phyloP scores from a whole-genome alignment of 768 basidiomycete genomes.

The Sarcomyxa edulis region DNA sequence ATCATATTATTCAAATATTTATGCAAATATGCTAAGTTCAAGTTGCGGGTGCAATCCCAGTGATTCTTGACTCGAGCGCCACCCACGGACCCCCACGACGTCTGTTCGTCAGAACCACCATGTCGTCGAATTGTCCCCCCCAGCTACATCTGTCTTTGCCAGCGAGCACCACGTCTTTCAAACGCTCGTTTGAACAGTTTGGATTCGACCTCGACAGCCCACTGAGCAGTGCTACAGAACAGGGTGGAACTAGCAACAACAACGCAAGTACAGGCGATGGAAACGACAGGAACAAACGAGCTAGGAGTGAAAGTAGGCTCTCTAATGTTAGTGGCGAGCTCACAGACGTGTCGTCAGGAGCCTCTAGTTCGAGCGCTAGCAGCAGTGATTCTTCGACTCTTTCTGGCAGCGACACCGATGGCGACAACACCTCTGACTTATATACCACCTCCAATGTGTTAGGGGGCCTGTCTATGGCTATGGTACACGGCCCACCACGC shows the following conservation, averaged over 20 bases:
- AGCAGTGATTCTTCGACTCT: too few species aligned
- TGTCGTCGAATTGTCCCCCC: conserved; percentile 41
- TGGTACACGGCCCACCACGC: conserved; percentile 26
- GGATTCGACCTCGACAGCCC: conserved; percentile 53
- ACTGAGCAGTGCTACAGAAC: conserved; percentile 14
- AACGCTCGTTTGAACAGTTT: conserved; percentile 55
- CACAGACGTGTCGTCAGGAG: conserved; percentile 22
- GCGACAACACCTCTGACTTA: conserved; percentile 1
- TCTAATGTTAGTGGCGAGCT: conserved; percentile 33
- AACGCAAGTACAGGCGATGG: conserved; percentile 21
- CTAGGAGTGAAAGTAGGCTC: conserved; percentile 47
- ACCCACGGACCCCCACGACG: too few species aligned
- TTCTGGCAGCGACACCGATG: conserved; percentile 6
- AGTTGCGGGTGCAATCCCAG: too few species aligned
- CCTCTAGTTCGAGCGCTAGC: conserved; percentile 12
- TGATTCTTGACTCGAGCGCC: too few species aligned
- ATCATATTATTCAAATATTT: too few species aligned
- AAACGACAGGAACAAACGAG: conserved; percentile 52
- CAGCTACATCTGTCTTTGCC: conserved; percentile 50
- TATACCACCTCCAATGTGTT: conserved; percentile 6
- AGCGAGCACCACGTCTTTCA: conserved; percentile 48
- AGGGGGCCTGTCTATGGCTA: conserved; percentile 8
- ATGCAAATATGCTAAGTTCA: too few species aligned
- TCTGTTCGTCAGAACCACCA: too few species aligned
- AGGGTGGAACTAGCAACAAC: conserved; percentile 19